These are phyloP conservation scores for Teunomyces funiuensis DNA, from an alignment of 805 yeast species.

Conservation along the genomic window DNA sequence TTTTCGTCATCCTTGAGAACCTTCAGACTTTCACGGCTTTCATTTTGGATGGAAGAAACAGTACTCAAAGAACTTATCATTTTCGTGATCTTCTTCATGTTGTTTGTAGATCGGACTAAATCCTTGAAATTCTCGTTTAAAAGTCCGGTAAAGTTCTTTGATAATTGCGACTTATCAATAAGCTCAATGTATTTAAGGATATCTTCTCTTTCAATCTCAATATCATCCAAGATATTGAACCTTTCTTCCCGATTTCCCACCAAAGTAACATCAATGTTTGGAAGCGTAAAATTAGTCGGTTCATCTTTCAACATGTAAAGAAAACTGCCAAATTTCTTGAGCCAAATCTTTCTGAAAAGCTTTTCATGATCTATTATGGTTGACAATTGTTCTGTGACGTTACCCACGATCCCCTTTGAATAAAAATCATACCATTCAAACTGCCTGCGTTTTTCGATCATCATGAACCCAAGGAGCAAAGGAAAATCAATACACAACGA, in stretches of 20 bases:
- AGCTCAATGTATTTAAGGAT: slow-evolving; percentile 27
- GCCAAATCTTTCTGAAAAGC: slow-evolving; percentile 60
- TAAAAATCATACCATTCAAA: slow-evolving; percentile 53
- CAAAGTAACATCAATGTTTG: slow-evolving; percentile 39
- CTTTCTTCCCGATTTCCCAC: slow-evolving; percentile 22
- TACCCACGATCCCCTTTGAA: slow-evolving; percentile 39
- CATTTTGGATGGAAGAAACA: slow-evolving; percentile 23
- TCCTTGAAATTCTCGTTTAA: slow-evolving; percentile 47
- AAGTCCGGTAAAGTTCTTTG: slow-evolving; percentile 35
- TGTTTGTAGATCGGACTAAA: slow-evolving; percentile 39
- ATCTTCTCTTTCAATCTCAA: slow-evolving; percentile 34
- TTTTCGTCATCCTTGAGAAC: slow-evolving; percentile 10
- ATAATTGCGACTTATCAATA: slow-evolving; percentile 26
- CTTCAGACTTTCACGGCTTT: slow-evolving; percentile 18
- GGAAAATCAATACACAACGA: slow-evolving; percentile 65
- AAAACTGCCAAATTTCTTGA: slow-evolving; percentile 54
- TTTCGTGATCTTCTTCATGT: slow-evolving; percentile 35
- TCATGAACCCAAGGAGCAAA: slow-evolving; percentile 63
- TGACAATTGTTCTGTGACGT: slow-evolving; percentile 58
- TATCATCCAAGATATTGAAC: slow-evolving; percentile 37
- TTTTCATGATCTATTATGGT: slow-evolving; percentile 56
- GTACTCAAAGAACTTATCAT: slow-evolving; percentile 31
- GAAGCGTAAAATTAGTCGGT: slow-evolving; percentile 19
- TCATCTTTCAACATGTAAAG: slow-evolving; percentile 20
- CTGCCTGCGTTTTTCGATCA: slow-evolving; percentile 62